Evolutionary conservation across 352 stramenopile species (phyloP).

Genomic region (Pythium oligandrum): DNA sequence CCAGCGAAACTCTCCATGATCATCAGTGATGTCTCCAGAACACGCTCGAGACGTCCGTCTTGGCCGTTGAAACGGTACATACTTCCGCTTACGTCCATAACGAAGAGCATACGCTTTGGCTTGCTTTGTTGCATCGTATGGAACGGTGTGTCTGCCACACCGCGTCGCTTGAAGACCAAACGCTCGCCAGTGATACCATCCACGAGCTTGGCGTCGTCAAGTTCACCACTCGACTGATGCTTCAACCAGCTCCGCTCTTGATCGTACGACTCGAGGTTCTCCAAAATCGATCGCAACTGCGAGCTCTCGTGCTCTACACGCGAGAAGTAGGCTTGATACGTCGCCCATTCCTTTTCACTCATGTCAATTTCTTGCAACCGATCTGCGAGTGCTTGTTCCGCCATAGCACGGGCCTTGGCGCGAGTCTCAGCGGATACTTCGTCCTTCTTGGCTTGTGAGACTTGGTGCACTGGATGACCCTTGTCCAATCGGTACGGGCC

Average conservation of each 20-base stretch:
- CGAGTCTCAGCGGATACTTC: constrained; percentile 86
- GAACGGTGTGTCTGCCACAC: constrained; percentile 41
- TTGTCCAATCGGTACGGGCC: constrained; percentile 94
- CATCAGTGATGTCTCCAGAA: constrained; percentile 93
- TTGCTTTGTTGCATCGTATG: constrained; percentile 30
- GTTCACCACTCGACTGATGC: constrained; percentile 90
- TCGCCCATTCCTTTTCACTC: constrained; percentile 73
- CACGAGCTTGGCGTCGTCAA: constrained; percentile 94
- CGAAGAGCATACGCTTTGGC: constrained; percentile 86
- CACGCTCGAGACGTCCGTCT: constrained; percentile 88
- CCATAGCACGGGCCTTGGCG: constrained; percentile 61
- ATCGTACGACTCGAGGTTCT: constrained; percentile 75
- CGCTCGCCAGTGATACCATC: constrained; percentile 90
- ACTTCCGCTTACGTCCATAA: constrained; percentile 91
- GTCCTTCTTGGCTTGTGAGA: constrained; percentile 92
- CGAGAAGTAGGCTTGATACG: constrained; percentile 72
- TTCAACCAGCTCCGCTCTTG: constrained; percentile 92
- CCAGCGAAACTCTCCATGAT: constrained; percentile 94
- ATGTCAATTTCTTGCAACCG: constrained; percentile 82
- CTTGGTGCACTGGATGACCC: constrained; percentile 92
- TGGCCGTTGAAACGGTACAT: constrained; percentile 95
- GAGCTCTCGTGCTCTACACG: constrained; percentile 72
- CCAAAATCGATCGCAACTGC: constrained; percentile 74
- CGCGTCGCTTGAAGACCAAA: constrained; percentile 92
- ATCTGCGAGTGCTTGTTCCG: constrained; percentile 63